These are phyloP conservation scores for Strigomonas culicis DNA, from an alignment of 208 protist species.

Conservation along the genomic window DNA sequence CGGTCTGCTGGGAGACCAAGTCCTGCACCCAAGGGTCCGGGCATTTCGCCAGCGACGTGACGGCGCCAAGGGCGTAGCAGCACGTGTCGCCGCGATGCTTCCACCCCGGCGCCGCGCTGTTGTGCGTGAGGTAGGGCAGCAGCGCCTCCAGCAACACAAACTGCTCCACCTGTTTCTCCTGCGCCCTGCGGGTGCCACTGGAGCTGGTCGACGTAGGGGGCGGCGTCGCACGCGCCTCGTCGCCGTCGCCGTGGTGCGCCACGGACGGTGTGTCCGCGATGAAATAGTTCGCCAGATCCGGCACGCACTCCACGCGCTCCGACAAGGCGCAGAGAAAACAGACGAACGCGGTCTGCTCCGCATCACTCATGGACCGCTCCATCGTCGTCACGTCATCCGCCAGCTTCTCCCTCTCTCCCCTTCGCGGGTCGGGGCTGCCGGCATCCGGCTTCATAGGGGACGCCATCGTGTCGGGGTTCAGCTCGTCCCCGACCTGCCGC, in stretches of 20 bases:
- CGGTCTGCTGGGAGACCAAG: constrained; percentile 32
- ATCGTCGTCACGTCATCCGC: too few species aligned
- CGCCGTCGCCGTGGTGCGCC: background rate
- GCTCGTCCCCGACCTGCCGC: constrained; percentile 30
- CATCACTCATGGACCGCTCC: too few species aligned
- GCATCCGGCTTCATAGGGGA: background rate
- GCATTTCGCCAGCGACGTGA: constrained; percentile 68
- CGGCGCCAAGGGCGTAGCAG: constrained; percentile 52
- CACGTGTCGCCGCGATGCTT: constrained; percentile 45
- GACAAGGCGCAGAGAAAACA: constrained; percentile 54
- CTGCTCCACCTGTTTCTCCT: background rate
- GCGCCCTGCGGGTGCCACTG: background rate
- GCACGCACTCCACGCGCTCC: constrained; percentile 57
- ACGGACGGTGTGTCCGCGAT: background rate
- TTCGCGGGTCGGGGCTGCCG: background rate
- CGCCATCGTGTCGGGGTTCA: constrained; percentile 21
- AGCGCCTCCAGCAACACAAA: constrained; percentile 41
- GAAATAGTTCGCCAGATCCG: constrained; percentile 56
- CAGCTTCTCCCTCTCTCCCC: background rate
- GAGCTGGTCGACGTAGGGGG: background rate
- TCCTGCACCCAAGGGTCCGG: constrained; percentile 58
- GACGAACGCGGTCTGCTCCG: constrained; percentile 38
- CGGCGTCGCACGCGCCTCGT: background rate
- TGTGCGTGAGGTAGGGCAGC: constrained; percentile 46
- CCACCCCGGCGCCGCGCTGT: constrained; percentile 35